phyloP scores from a whole-genome alignment of 345 rosid species.

The Melaleuca alternifolia region DNA sequence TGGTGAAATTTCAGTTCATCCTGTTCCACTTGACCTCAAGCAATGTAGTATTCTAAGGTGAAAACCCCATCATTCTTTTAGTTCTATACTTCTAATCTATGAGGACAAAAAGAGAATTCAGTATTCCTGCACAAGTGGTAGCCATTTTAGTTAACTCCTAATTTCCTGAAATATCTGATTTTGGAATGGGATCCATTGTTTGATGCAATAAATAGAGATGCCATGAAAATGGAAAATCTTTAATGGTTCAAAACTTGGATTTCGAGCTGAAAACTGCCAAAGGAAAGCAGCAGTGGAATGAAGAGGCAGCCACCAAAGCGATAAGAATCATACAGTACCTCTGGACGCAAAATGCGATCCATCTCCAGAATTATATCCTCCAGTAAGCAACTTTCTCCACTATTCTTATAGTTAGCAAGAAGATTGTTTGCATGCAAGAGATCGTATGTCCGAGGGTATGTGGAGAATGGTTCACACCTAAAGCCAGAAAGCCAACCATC shows the following conservation, averaged over 20 bases:
- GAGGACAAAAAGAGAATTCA: background rate
- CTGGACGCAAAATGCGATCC: slow-evolving; percentile 78
- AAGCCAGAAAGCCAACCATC: background rate
- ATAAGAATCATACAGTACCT: slow-evolving; percentile 28
- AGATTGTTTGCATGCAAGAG: slow-evolving; percentile 67
- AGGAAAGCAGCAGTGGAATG: background rate
- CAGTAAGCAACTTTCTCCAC: slow-evolving; percentile 50
- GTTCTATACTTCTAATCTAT: background rate
- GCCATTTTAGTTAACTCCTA: background rate
- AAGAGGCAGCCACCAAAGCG: background rate
- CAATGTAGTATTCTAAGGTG: background rate
- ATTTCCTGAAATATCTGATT: background rate
- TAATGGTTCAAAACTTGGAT: background rate
- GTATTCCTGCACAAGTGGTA: background rate
- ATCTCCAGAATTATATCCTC: slow-evolving; percentile 92
- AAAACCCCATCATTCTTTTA: background rate
- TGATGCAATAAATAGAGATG: background rate
- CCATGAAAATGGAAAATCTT: background rate
- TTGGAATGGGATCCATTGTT: background rate
- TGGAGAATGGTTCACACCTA: slow-evolving; percentile 96
- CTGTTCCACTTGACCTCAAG: background rate
- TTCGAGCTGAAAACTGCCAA: background rate
- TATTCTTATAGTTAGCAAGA: slow-evolving; percentile 43
- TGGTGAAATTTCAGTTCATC: background rate
- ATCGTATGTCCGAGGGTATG: slow-evolving; percentile 88